phyloP scores from a whole-genome alignment of 805 yeast species.

The Vanderwaltozyma tropicalis region DNA sequence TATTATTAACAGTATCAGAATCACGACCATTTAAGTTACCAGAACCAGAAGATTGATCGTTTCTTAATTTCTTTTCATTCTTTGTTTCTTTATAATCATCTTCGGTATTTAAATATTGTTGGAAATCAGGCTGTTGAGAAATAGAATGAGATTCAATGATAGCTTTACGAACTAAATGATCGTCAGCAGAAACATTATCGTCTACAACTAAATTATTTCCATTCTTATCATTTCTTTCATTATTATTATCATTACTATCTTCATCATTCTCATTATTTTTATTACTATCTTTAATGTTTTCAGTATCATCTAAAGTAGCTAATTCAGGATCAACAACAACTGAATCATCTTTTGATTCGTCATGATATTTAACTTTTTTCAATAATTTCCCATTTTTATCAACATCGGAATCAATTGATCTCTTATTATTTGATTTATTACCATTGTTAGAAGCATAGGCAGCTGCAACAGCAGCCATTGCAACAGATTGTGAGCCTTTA shows the following conservation, averaged over 20 bases:
- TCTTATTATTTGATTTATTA: conserved; percentile 1
- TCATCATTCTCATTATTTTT: conserved; percentile 1
- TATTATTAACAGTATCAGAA: conserved; percentile 7
- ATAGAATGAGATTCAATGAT: conserved; percentile 58
- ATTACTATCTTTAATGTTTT: conserved; percentile 5
- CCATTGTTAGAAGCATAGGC: conserved; percentile 20
- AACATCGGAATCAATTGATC: neutral
- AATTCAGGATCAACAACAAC: conserved; percentile 49
- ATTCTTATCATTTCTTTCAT: conserved; percentile 12
- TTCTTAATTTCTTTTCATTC: conserved; percentile 5
- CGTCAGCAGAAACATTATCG: conserved; percentile 40
- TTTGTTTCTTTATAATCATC: conserved; percentile 13
- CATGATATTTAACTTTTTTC: conserved; percentile 2
- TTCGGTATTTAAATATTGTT: conserved; percentile 26
- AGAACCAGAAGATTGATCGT: neutral
- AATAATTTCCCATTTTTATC: neutral
- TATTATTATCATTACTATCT: neutral
- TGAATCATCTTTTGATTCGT: conserved; percentile 5
- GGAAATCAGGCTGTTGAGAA: conserved; percentile 36
- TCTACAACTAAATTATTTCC: neutral
- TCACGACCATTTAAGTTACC: neutral
- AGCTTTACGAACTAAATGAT: conserved; percentile 59
- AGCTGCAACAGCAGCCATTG: conserved; percentile 27
- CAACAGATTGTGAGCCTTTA: conserved; percentile 15
- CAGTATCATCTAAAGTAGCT: conserved; percentile 36